These are phyloP conservation scores for Gillenia trifoliata DNA, from an alignment of 306 rosid species.

Conservation along the genomic window DNA sequence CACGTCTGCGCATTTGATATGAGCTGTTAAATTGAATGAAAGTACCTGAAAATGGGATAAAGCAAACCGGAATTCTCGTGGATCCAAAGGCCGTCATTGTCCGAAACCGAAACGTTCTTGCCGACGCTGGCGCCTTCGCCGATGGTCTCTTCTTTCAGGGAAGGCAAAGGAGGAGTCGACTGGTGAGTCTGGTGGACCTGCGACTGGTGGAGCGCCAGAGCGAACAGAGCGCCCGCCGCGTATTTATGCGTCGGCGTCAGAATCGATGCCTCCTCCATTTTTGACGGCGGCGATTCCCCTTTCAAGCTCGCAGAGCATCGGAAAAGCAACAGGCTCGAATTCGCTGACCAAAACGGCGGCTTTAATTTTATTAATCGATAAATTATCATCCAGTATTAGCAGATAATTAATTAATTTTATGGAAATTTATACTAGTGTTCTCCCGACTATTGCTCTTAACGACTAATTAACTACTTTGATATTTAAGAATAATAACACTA, in stretches of 20 bases:
- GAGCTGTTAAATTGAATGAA: not conserved
- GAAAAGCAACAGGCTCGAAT: not conserved
- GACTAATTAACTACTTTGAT: not conserved
- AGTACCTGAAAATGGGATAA: constrained; percentile 47
- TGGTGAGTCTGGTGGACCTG: constrained; percentile 35
- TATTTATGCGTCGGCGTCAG: constrained; percentile 36
- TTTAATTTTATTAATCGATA: not conserved
- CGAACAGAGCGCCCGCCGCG: constrained; percentile 47
- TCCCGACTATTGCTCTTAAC: not conserved
- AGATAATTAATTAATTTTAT: not conserved
- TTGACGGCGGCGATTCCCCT: not conserved
- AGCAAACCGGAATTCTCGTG: constrained; percentile 46
- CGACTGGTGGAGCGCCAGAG: constrained; percentile 48
- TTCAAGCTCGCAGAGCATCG: not conserved
- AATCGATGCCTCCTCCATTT: constrained; percentile 31
- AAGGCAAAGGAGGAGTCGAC: not conserved
- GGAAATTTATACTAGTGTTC: not conserved
- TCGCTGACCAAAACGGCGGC: not conserved
- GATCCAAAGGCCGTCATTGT: constrained; percentile 36
- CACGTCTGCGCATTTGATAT: not conserved
- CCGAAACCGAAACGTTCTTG: constrained; percentile 18
- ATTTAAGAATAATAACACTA: not conserved
- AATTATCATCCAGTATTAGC: constrained; percentile 3
- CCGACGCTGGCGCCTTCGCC: not conserved
- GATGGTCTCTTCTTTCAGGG: constrained; percentile 20